A percentile compares a stretch with the other conserved stretches of the same genome.
Conservation (phyloP, 164 flowering plant genomes). For the Aristolochia contorta region DNA sequence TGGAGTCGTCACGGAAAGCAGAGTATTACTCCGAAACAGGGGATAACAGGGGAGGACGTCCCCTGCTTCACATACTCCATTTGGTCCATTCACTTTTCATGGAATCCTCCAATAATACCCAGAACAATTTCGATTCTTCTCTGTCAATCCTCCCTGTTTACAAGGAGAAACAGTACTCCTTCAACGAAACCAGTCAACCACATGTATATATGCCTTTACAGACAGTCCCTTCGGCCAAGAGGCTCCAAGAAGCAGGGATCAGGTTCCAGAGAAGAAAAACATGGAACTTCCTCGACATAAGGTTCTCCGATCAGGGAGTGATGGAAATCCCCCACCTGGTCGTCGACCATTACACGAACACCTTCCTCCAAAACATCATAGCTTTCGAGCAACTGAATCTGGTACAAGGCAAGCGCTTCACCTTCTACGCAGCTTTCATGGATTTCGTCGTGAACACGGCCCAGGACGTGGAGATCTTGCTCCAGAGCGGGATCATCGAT, state of each 20-base stretch:
- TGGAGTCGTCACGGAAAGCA: background rate
- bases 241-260: background rate
- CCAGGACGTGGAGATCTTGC: background rate
- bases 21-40: too few relatives aligned
- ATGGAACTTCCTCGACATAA: conserved; percentile 1
- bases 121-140: too few relatives aligned
- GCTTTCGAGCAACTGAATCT: conserved; percentile 2
- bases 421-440: conserved; percentile 4
- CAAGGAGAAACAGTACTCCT: background rate
- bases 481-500: background rate
- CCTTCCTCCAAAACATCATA: conserved; percentile 1
- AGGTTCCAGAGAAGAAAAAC: background rate
- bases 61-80: background rate
- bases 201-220: background rate
- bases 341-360: background rate
- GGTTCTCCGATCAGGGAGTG: background rate
- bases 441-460: background rate
- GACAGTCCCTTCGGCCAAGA: background rate
- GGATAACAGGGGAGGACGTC: background rate
- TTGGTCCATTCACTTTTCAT: too few relatives aligned
- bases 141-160: background rate
- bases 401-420: background rate
- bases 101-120: too few relatives aligned
- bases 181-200: background rate
- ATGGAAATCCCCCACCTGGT: background rate